Evolutionary conservation across 2,329 filamentous ascomycete genomes (phyloP).

Genomic region (Pseudopyricularia javanii): DNA sequence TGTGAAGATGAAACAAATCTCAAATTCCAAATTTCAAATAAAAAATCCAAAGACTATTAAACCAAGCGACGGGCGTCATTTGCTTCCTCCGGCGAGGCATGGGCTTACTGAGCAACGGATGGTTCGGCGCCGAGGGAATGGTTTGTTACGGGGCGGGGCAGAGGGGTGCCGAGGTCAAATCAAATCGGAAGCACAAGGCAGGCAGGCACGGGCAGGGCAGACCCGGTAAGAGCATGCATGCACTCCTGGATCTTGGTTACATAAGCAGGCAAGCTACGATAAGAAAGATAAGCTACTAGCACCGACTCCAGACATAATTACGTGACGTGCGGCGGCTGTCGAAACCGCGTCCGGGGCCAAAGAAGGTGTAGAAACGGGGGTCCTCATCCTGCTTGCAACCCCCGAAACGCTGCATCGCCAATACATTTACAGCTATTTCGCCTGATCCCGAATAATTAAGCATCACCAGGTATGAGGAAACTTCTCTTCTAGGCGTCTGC

Average conservation of each 20-base stretch:
- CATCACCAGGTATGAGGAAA: background rate
- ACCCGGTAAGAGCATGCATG: too few species aligned
- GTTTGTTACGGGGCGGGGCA: background rate
- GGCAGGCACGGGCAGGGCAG: too few species aligned
- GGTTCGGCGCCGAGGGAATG: background rate
- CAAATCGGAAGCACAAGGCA: too few species aligned
- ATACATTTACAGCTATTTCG: background rate
- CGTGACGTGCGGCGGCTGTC: background rate
- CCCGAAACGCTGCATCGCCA: background rate
- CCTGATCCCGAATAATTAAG: background rate
- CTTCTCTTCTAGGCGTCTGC: background rate
- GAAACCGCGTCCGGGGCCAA: background rate
- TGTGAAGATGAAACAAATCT: too few species aligned
- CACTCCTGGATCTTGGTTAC: background rate
- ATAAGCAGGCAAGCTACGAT: background rate
- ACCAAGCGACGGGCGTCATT: too few species aligned
- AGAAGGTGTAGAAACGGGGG: background rate
- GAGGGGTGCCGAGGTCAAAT: background rate
- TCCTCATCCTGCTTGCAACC: background rate
- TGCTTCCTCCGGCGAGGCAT: too few species aligned
- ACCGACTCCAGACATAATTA: background rate
- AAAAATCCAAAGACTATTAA: too few species aligned
- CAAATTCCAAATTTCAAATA: too few species aligned
- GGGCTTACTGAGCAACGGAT: background rate
- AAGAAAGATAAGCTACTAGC: background rate